phyloP scores from a whole-genome alignment of 2,329 filamentous ascomycete genomes.

The Onygenales sp. region DNA sequence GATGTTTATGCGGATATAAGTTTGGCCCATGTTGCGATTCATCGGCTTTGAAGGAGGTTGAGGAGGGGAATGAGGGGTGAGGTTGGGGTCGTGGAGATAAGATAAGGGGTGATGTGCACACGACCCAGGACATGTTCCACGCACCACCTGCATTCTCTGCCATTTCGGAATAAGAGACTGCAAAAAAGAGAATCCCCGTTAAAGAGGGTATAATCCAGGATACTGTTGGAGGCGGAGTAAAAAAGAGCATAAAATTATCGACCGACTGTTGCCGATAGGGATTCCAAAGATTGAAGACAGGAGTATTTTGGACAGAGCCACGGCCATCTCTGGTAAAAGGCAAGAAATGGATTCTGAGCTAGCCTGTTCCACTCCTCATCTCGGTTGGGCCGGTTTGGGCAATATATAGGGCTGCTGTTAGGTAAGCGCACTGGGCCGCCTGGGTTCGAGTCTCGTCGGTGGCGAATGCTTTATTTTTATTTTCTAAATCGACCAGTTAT shows the following conservation, averaged over 20 bases:
- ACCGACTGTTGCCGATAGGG: conserved; percentile 35
- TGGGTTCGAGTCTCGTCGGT: conserved; percentile 21
- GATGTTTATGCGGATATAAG: too few relatives aligned
- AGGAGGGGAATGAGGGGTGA: too few relatives aligned
- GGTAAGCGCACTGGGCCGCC: not conserved
- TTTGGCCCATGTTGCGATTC: too few relatives aligned
- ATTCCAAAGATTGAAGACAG: conserved; percentile 52
- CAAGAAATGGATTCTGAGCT: conserved; percentile 65
- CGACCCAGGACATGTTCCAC: too few relatives aligned
- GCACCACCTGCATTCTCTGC: too few relatives aligned
- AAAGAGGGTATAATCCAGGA: too few relatives aligned
- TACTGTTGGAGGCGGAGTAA: conserved; percentile 15
- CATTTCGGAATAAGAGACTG: too few relatives aligned
- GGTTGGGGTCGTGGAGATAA: too few relatives aligned
- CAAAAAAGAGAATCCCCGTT: too few relatives aligned
- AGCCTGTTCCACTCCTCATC: conserved; percentile 57
- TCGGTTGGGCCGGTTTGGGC: not conserved
- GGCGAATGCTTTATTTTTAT: not conserved
- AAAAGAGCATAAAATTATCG: conserved; percentile 29
- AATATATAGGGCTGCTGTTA: conserved; percentile 1
- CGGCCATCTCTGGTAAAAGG: conserved; percentile 74
- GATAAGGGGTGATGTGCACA: too few relatives aligned
- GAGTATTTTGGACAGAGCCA: conserved; percentile 52
- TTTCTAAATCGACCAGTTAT: conserved; percentile 3
- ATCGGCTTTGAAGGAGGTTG: too few relatives aligned